Evolutionary conservation across 305 asterid genomes (phyloP), one percentile per base, ranked within the genome.

Genomic region (Lippia alba): DNA sequence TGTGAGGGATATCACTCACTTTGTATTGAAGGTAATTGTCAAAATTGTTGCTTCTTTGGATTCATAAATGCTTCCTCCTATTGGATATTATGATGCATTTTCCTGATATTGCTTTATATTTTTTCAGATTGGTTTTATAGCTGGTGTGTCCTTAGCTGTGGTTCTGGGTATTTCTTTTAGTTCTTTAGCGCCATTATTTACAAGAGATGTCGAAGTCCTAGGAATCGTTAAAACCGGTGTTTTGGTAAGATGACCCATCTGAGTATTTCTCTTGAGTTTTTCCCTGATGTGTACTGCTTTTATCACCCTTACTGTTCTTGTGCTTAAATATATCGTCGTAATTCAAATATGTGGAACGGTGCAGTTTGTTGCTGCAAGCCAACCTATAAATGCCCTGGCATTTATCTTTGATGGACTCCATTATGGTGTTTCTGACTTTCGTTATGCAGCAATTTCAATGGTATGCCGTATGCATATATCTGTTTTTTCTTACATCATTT

Each of bases 281-380:
- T 68, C 30, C 4, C 8, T 34, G 7, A 50, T 20, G 70, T 17
- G 40, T 50, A 56, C 46, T 53, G 33, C 30, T 24, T 57, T 24
- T 24, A 24, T 24, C 30, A 1, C 30, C 30, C 30, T 1, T 24
- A 24, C 30, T 24, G 30, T 24, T 24, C 30, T 24, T 24, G 30
- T 24, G 30, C 30, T 24, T 24, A 24, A 24, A 24, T 24, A 24
- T 24, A 24, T 24, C 30, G 30, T 24, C 55, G 64, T 78, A 48
- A 74, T 65, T 56, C 64, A 30, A 62, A 57, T 79, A 36, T 64
- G 58, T 76, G 77, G 17, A 59, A 69, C 45, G 73, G 59, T 79
- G 84, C 94, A 90, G 98, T 90, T 92, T 87, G 96, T 92, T 71
- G 74, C 94, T 74, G 90, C 84, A 73, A 94, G 94, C 76, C 97